Evolutionary conservation across 2,329 filamentous ascomycete species (phyloP).

Genomic region (Podosphaera fusca): DNA sequence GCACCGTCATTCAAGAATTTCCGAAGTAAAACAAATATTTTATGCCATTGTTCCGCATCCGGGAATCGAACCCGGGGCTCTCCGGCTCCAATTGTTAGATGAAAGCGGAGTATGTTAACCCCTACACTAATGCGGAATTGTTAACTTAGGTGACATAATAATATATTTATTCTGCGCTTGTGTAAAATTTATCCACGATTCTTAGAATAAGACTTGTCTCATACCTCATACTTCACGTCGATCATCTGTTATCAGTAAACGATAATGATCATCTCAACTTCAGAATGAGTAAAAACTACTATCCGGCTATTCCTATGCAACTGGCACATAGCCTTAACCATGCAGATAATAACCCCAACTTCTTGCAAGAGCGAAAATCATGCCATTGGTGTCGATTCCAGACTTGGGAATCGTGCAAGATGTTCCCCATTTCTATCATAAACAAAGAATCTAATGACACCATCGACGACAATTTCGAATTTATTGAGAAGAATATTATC

Average conservation of each 20-base stretch:
- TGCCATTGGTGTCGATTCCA: slow-evolving; percentile 41
- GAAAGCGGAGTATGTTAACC: too few species aligned
- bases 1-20: too few species aligned
- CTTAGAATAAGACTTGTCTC: too few species aligned
- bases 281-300: not conserved
- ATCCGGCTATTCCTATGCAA: slow-evolving; percentile 1
- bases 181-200: too few species aligned
- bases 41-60: not conserved
- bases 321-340: slow-evolving; percentile 3
- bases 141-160: too few species aligned
- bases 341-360: not conserved
- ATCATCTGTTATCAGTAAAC: too few species aligned
- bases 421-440: slow-evolving; percentile 34
- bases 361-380: slow-evolving; percentile 17
- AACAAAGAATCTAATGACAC: slow-evolving; percentile 33
- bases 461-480: slow-evolving; percentile 40
- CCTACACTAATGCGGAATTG: too few species aligned
- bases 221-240: too few species aligned
- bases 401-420: slow-evolving; percentile 24
- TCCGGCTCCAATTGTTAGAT: not conserved
- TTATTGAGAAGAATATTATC: slow-evolving; percentile 40
- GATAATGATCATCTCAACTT: not conserved
- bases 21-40: too few species aligned
- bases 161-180: too few species aligned
- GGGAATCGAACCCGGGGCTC: not conserved